Evolutionary conservation across 2,329 filamentous ascomycete species (phyloP).

Genomic region (Aspergillus unguis): DNA sequence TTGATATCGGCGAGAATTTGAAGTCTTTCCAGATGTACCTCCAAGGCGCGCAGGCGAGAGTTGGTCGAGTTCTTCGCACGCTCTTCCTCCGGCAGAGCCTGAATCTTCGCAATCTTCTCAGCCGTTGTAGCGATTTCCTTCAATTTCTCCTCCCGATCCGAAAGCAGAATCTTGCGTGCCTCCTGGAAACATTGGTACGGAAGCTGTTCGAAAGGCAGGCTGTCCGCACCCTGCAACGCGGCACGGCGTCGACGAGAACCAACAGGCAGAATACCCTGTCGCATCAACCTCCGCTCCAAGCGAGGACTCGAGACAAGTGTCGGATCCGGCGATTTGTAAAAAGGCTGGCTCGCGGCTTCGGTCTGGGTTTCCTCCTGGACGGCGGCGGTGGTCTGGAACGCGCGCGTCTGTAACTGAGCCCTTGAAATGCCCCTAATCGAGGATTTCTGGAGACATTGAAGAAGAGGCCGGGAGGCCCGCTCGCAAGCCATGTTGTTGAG

Average conservation of each 20-base stretch:
- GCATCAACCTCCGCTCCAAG: slow-evolving; percentile 66
- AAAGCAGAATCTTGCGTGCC: slow-evolving; percentile 75
- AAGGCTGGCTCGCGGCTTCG: slow-evolving; percentile 37
- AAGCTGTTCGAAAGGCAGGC: slow-evolving; percentile 85
- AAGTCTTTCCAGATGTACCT: slow-evolving; percentile 67
- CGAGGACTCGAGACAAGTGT: slow-evolving; percentile 62
- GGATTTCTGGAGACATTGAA: slow-evolving; percentile 41
- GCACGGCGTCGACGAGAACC: slow-evolving; percentile 81
- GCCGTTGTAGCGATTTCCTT: slow-evolving; percentile 65
- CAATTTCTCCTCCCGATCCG: slow-evolving; percentile 79
- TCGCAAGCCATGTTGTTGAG: slow-evolving; percentile 39
- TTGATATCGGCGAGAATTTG: slow-evolving; percentile 94
- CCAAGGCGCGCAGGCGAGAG: slow-evolving; percentile 65
- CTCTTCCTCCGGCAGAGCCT: slow-evolving; percentile 57
- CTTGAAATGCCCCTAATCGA: slow-evolving; percentile 32
- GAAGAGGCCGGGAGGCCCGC: slow-evolving; percentile 41
- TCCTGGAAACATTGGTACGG: slow-evolving; percentile 99
- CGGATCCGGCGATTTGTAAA: slow-evolving; percentile 55
- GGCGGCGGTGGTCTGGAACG: slow-evolving; percentile 48
- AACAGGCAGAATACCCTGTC: slow-evolving; percentile 66
- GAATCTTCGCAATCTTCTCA: slow-evolving; percentile 65
- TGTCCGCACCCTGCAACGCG: slow-evolving; percentile 61
- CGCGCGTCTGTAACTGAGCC: slow-evolving; percentile 40
- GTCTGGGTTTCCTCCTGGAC: slow-evolving; percentile 45
- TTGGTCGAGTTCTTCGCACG: slow-evolving; percentile 66